These are phyloP conservation scores for Cenchrus purpureus DNA, from an alignment of 176 grass and related monocot species.

Conservation along the genomic window DNA sequence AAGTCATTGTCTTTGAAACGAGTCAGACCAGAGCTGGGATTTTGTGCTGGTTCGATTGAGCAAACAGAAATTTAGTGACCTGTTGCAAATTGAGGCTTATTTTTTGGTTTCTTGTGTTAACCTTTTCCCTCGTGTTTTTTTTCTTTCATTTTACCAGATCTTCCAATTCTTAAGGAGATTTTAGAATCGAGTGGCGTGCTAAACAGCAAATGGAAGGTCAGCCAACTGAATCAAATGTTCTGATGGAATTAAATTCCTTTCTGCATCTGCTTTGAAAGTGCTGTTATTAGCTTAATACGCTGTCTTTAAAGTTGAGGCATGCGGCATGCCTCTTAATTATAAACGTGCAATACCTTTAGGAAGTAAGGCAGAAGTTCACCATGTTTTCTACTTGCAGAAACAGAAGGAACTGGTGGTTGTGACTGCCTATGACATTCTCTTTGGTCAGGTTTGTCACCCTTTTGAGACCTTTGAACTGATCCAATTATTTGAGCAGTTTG, in stretches of 20 bases:
- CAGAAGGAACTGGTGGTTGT: conserved; percentile 82
- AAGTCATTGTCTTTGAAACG: background rate
- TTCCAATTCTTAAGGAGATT: conserved; percentile 86
- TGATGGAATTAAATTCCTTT: conserved; percentile 6
- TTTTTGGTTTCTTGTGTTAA: conserved; percentile 3
- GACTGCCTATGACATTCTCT: conserved; percentile 82
- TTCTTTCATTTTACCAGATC: conserved; percentile 51
- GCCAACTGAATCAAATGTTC: background rate
- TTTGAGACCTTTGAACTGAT: conserved; percentile 22
- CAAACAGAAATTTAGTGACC: background rate
- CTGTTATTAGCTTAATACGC: background rate
- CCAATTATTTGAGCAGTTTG: background rate
- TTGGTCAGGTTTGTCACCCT: conserved; percentile 83
- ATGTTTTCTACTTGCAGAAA: conserved; percentile 55
- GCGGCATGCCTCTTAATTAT: no score
- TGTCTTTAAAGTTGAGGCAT: no score
- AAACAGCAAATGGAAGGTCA: conserved; percentile 86
- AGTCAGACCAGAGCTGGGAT: background rate
- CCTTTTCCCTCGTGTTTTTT: conserved; percentile 15
- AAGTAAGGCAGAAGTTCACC: background rate
- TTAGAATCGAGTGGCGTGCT: conserved; percentile 66
- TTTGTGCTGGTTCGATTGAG: background rate
- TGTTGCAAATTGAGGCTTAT: background rate
- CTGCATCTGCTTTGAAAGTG: conserved; percentile 10
- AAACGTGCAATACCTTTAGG: background rate